Percentiles rank a stretch among this genome's conserved stretches.
Conservation (phyloP, 495 filamentous ascomycete species). For the Podospora pseudocomata region DNA sequence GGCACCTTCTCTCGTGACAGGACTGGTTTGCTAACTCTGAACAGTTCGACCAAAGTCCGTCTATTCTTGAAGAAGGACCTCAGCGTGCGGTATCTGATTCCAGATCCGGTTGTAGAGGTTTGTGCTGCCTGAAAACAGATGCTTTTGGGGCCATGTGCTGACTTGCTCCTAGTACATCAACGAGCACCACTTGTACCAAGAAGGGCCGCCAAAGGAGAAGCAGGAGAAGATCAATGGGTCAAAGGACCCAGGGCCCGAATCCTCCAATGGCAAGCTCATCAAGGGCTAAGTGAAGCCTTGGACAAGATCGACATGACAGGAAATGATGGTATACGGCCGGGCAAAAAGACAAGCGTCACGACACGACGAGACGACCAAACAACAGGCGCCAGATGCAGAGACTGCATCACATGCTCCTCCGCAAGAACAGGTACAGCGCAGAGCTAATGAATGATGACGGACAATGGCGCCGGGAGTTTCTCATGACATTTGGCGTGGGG, state of each 20-base stretch:
- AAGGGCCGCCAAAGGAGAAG: conserved; percentile 46
- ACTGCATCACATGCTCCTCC: neutral
- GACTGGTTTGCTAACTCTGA: conserved; percentile 2
- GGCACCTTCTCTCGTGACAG: neutral
- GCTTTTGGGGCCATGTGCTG: conserved; percentile 14
- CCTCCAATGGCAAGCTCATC: conserved; percentile 10
- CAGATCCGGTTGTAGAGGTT: conserved; percentile 27
- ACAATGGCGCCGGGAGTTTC: neutral
- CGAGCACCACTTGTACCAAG: conserved; percentile 66
- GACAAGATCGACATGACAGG: neutral
- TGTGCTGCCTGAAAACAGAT: conserved; percentile 15
- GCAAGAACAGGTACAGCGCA: neutral
- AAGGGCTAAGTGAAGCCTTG: conserved; percentile 14
- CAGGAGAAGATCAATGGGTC: conserved; percentile 36
- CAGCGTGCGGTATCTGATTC: conserved; percentile 55
- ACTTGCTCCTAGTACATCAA: conserved; percentile 69
- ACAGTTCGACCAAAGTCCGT: conserved; percentile 75
- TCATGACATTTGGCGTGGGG: neutral
- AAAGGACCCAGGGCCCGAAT: neutral
- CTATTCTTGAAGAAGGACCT: conserved; percentile 78
- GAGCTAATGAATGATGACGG: neutral
- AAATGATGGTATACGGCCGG: neutral
- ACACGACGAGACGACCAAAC: neutral
- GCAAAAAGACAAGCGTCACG: neutral
- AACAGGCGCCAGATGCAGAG: neutral